phyloP scores from a whole-genome alignment of 495 filamentous ascomycete genomes.

The Collariella sp. region DNA sequence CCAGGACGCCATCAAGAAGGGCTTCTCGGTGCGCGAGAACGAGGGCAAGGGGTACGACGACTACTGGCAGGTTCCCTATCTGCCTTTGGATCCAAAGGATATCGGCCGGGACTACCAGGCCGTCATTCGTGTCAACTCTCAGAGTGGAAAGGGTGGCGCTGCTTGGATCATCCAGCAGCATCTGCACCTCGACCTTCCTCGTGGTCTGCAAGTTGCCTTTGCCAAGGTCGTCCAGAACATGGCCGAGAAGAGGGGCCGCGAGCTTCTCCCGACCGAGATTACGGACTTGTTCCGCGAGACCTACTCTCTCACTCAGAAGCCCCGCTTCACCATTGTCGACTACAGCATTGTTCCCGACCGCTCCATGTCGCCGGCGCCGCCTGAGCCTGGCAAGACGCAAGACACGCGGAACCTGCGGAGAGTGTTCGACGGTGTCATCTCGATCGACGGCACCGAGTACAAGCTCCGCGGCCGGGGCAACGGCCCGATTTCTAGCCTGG shows the following conservation, averaged over 20 bases:
- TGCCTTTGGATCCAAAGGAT: conserved; percentile 86
- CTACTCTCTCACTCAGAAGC: conserved; percentile 74
- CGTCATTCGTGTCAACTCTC: conserved; percentile 94
- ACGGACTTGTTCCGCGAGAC: conserved; percentile 74
- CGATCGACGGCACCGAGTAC: conserved; percentile 74
- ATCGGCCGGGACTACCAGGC: conserved; percentile 95
- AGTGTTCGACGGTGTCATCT: conserved; percentile 78
- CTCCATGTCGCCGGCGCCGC: conserved; percentile 64
- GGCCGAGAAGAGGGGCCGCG: conserved; percentile 66
- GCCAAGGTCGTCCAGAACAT: conserved; percentile 74
- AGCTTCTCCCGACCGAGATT: conserved; percentile 78
- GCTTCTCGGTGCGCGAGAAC: conserved; percentile 66
- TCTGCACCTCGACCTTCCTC: conserved; percentile 85
- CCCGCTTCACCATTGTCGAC: conserved; percentile 80
- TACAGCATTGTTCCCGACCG: conserved; percentile 88
- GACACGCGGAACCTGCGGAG: conserved; percentile 71
- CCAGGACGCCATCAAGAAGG: conserved; percentile 98
- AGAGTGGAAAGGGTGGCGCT: conserved; percentile 89
- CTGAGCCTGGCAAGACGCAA: conserved; percentile 56
- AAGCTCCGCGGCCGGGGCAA: conserved; percentile 72
- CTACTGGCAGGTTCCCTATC: conserved; percentile 69
- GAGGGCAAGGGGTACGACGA: conserved; percentile 50
- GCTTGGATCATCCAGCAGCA: conserved; percentile 89
- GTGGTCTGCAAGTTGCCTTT: conserved; percentile 88
- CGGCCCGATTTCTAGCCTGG: conserved; percentile 82